phyloP scores from a whole-genome alignment of 23 red algal species.

The Gracilaria domingensis region DNA sequence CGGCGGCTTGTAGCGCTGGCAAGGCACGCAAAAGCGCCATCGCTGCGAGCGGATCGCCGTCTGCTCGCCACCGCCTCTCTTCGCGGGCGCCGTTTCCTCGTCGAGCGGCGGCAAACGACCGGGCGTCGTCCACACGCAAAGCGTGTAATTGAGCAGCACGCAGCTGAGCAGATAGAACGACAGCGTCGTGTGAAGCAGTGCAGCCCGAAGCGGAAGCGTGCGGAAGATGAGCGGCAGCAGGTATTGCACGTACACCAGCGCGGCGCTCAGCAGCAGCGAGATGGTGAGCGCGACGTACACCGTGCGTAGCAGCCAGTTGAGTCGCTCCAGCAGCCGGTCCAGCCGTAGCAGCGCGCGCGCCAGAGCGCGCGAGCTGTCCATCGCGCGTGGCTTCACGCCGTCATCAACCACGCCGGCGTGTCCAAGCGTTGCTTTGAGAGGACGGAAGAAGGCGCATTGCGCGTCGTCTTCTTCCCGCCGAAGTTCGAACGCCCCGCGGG shows the following conservation, averaged over 20 bases:
- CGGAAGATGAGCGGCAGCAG: background rate
- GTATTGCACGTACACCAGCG: background rate
- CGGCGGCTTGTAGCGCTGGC: slow-evolving; percentile 58
- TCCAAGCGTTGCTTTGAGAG: no score
- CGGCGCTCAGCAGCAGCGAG: slow-evolving; percentile 13
- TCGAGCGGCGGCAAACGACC: slow-evolving; percentile 1
- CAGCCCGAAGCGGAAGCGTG: background rate
- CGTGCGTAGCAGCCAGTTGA: background rate
- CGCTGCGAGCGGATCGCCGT: slow-evolving; percentile 1
- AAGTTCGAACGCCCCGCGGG: no score
- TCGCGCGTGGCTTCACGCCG: background rate
- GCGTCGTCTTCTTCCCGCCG: no score
- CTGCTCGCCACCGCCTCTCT: no score
- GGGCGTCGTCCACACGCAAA: slow-evolving; percentile 3
- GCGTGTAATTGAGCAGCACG: slow-evolving; percentile 22
- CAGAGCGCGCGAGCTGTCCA: background rate
- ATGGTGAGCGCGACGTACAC: slow-evolving; percentile 12
- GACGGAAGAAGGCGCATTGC: no score
- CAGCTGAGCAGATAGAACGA: background rate
- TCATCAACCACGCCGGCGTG: no score
- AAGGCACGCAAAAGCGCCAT: slow-evolving; percentile 68
- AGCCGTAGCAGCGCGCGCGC: background rate
- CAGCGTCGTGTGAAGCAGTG: background rate
- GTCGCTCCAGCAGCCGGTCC: background rate
- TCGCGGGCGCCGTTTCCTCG: no score